Evolutionary conservation across 192 early-diverging fungal species (phyloP), one percentile per base, ranked within the genome.

Genomic region (Endogone sp.): DNA sequence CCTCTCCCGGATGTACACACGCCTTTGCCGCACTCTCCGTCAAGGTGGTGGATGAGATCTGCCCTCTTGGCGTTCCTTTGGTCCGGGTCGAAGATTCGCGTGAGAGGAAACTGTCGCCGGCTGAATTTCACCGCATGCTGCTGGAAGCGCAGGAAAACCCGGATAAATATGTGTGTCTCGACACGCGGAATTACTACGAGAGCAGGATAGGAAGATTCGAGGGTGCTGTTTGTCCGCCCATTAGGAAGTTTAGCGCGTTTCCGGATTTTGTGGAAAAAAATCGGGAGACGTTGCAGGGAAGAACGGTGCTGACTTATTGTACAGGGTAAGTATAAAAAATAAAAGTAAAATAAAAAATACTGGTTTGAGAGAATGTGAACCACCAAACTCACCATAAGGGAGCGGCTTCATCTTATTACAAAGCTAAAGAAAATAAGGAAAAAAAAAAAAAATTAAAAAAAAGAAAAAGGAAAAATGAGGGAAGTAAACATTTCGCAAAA

Each of bases 131-230:
- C 59, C 64, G 68, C 3, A 72, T 80, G 28, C 63, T 88, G 2
- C 61, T 62, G 24, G 66, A 79, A 32, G 29, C 71, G 2, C 56
- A n/a, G 2, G 62, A 70, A 24, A 75, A 80, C 28, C 64, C 74
- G 4, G 77, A 86, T 10, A 71, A 57, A 4, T 75, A 13, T 59
- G 82, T 56, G 65, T 80, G 74, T 22, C 56, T 91, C 29, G 90
- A 91, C 75, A 80, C 84, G 10, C 73, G 90, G 25, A 91, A 91
- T 68, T 84, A 90, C 56, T 91, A 91, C 55, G 90, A 91, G 68
- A 79, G 81, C 55, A 65, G 70, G 4, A 81, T 90, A 61, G 90
- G 90, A 24, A 78, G 81, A 22, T 91, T 91, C 57, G 67, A 80
- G 29, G 75, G 72, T 20, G 87, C 90, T 13, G 60, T 87, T 9